Evolutionary conservation across 2,329 filamentous ascomycete species (phyloP), one percentile per base, ranked within the genome.

Genomic region (Alternaria ethzedia): DNA sequence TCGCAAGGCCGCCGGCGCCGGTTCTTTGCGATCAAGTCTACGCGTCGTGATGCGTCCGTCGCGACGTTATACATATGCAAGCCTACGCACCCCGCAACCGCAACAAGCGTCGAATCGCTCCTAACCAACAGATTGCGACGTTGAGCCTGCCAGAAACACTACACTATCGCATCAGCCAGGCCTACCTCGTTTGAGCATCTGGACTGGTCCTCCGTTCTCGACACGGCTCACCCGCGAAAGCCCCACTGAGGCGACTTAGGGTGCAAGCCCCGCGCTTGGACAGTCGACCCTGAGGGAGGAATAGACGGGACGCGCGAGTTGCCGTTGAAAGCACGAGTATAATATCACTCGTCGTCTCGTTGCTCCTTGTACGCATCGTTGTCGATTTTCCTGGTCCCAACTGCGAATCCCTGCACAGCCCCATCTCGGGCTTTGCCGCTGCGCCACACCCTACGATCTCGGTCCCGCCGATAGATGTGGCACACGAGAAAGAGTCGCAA

Each of bases 11-110:
- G 65, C 70, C 68, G 67, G 68, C 70, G 67, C 65, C 61, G 69
- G 65, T 66, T 68, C 68, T 63, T 32, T 44, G 54, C 25, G 63
- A 67, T 51, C 52, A 67, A 59, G 57, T 58, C 62, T 70, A 64
- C 72, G 68, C 69, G 69, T 71, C 69, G 69, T 62, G 66, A 54
- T 69, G 70, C 67, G 67, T 68, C 67, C 68, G 72, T 63, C 63
- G 68, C 69, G 62, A 68, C 64, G 64, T 58, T 71, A 74, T 78
- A 79, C 75, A 74, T 78, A 78, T 73, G 70, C 67, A 67, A 59
- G 58, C 57, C 58, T 69, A 66, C 59, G 73, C 70, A 74, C 70
- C 70, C 71, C 73, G 65, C 68, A 67, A 66, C 65, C 68, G 65
- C 68, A 66, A 66, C 64, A 68, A 63, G 69, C 70, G 62, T 65